Evolutionary conservation across 2,329 filamentous ascomycete genomes (phyloP), one percentile per base, ranked within the genome.

Genomic region (Hypomyces perniciosus): DNA sequence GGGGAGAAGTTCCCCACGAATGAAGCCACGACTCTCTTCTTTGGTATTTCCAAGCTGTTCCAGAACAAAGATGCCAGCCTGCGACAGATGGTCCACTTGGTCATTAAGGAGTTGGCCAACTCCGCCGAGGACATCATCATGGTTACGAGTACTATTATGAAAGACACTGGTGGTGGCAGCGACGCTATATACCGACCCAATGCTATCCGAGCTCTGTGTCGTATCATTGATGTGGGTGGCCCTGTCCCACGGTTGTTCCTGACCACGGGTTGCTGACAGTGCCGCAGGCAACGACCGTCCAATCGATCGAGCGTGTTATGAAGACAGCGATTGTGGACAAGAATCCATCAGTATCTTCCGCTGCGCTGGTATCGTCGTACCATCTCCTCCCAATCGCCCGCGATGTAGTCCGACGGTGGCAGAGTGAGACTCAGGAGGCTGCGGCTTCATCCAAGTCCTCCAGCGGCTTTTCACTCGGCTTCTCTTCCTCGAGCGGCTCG

Each of bases 241-340:
- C 13, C 8, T 42, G 45, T 52, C 45, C 29, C 13, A 52, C 52
- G 52, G 26, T 13, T 5, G 29, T 50, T 52, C 55, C 54, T 43
- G 53, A 56, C 56, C 54, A 46, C 58, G 54, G 37, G 47, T 37
- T 53, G 38, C 47, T 53, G 44, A 50, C 38, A 44, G 8, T 10
- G 26, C 35, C 28, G 28, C 56, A 95, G 86, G 89, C 88, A 57
- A 92, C 90, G 9, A 97, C 91, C 43, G 93, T 97, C 45, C 92
- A 96, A 75, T 92, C 90, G 55, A 97, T 99, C 67, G 93, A 99
- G 72, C 88, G 93, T 70, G 86, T 96, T 53, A 95, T 99, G 81
- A 99, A 99, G 78, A 97, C 93, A 20, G 93, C 92, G 51, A 97
- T 99, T 67, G 93, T 99, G 68, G 93, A 99, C 78, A 96, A 96